Conservation (phyloP, 2,329 filamentous ascomycete species). For the Ascochyta viciae-villosae region DNA sequence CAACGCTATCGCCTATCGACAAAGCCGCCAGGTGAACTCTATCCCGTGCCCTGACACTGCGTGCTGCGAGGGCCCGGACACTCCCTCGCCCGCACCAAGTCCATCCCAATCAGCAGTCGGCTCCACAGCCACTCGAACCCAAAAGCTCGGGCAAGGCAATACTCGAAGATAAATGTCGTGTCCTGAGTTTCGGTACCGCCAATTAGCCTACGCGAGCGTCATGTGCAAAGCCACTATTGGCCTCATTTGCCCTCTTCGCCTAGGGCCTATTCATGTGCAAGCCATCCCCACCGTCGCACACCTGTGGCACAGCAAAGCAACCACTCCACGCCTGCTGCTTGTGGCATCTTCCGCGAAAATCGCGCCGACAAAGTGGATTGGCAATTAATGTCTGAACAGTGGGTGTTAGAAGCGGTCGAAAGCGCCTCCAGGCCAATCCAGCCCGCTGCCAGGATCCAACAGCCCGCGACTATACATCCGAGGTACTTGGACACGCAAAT, state of each 20-base stretch:
- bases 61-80: neutral
- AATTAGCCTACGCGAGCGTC: slow-evolving; percentile 6
- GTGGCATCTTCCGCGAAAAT: slow-evolving; percentile 9
- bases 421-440: slow-evolving; percentile 8
- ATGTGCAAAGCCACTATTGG: slow-evolving; percentile 28
- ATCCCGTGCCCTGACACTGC: neutral
- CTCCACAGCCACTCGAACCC: slow-evolving; percentile 18
- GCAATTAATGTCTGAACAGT: slow-evolving; percentile 2
- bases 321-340: slow-evolving; percentile 11
- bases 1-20: slow-evolving; percentile 29
- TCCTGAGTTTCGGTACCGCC: neutral
- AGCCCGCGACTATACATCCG: slow-evolving; percentile 7
- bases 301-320: slow-evolving; percentile 32
- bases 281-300: slow-evolving; percentile 12
- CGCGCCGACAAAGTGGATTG: slow-evolving; percentile 6
- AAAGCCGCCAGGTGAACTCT: slow-evolving; percentile 21
- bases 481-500: slow-evolving; percentile 4
- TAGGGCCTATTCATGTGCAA: slow-evolving; percentile 15
- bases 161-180: slow-evolving; percentile 18
- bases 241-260: slow-evolving; percentile 20
- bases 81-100: slow-evolving; percentile 26
- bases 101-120: slow-evolving; percentile 19
- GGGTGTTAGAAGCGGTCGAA: slow-evolving; percentile 6
- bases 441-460: slow-evolving; percentile 8
- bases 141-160: slow-evolving; percentile 22